Conservation (phyloP, 306 rosid genomes). For the Quercus aquifolioides region DNA sequence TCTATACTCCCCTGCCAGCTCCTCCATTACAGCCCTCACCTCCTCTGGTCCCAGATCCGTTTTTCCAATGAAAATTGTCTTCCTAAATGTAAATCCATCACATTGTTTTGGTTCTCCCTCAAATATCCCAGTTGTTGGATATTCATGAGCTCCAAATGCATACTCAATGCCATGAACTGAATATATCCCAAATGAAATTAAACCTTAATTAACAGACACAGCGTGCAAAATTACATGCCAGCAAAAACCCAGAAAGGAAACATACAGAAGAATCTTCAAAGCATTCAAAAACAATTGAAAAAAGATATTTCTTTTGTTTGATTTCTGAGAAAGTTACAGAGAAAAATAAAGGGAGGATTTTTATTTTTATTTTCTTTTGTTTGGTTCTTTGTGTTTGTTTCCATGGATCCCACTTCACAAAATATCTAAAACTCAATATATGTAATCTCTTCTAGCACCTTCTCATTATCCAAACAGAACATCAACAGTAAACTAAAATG, state of each 20-base stretch:
- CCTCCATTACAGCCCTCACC: conserved; percentile 63
- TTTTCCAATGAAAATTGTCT: conserved; percentile 73
- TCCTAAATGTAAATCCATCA: conserved; percentile 77
- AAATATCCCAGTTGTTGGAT: conserved; percentile 73
- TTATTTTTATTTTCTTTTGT: too few relatives aligned
- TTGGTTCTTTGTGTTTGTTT: not conserved
- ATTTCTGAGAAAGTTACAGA: too few relatives aligned
- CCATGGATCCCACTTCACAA: not conserved
- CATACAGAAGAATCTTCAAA: not conserved
- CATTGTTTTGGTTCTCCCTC: conserved; percentile 84
- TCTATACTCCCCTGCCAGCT: conserved; percentile 56
- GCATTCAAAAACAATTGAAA: too few relatives aligned
- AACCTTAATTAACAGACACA: conserved; percentile 5
- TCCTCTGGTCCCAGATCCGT: conserved; percentile 50
- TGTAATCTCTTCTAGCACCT: not conserved
- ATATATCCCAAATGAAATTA: not conserved
- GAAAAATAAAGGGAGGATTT: too few relatives aligned
- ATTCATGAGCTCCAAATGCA: conserved; percentile 91
- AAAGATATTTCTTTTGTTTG: too few relatives aligned
- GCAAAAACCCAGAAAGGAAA: not conserved
- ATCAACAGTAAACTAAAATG: not conserved
- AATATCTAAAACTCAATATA: not conserved
- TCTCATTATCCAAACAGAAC: conserved; percentile 21
- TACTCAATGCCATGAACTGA: conserved; percentile 70
- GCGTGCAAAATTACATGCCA: not conserved